Percentiles rank a stretch among this genome's conserved stretches.
Conservation (phyloP, 352 stramenopile genomes). For the Globisporangium heterothallicum region DNA sequence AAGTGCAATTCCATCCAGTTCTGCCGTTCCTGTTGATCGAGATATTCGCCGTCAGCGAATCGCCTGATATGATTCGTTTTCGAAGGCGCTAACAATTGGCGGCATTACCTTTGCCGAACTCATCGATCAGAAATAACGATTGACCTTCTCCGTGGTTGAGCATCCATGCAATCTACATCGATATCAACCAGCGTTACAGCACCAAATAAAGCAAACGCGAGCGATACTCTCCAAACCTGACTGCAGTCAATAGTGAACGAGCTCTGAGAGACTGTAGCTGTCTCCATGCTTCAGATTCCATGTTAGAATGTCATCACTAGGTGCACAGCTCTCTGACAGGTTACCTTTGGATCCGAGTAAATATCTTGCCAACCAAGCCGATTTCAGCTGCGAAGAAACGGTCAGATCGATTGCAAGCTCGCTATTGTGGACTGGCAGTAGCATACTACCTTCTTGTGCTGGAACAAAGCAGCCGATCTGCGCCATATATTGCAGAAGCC, state of each 20-base stretch:
- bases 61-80: background rate
- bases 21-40: conserved; percentile 45
- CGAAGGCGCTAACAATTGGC: background rate
- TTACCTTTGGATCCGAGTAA: conserved; percentile 79
- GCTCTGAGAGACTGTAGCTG: conserved; percentile 63
- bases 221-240: conserved; percentile 47
- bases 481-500: conserved; percentile 78
- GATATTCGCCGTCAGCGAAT: background rate
- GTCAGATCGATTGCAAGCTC: background rate
- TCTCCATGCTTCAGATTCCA: conserved; percentile 53
- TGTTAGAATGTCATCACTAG: background rate
- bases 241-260: conserved; percentile 88
- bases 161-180: conserved; percentile 73
- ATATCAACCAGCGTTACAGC: background rate
- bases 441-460: conserved; percentile 52
- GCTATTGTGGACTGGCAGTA: background rate
- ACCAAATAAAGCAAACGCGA: background rate
- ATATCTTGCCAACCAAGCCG: conserved; percentile 71
- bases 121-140: conserved; percentile 80
- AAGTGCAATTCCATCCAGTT: conserved; percentile 68
- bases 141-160: conserved; percentile 54
- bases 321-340: background rate
- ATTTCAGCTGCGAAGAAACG: conserved; percentile 44
- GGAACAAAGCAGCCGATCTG: conserved; percentile 83
- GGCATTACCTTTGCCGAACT: conserved; percentile 79